Evolutionary conservation across 2,329 filamentous ascomycete genomes (phyloP).

Genomic region (Claviceps monticola): DNA sequence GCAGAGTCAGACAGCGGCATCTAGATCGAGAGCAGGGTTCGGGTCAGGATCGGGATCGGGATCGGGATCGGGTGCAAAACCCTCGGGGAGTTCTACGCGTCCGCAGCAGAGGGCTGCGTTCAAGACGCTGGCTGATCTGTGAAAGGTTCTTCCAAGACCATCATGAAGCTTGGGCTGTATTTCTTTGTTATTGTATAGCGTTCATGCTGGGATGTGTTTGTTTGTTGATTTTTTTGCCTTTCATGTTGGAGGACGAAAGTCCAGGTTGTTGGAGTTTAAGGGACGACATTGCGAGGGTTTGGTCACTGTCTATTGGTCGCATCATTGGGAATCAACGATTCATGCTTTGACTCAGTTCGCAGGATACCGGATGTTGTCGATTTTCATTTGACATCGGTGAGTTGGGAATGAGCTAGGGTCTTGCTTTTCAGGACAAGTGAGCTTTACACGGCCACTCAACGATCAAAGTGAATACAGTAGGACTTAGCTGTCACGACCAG

Average conservation of each 20-base stretch:
- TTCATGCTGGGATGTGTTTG: background rate
- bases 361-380: too few relatives aligned
- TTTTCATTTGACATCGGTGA: too few relatives aligned
- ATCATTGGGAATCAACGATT: background rate
- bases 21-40: constrained; percentile 3
- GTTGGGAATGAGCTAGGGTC: too few relatives aligned
- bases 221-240: background rate
- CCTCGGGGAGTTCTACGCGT: constrained; percentile 13
- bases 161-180: background rate
- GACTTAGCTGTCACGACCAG: accelerated
- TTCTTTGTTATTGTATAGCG: background rate
- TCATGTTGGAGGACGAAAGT: background rate
- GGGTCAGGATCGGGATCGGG: background rate
- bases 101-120: constrained; percentile 23
- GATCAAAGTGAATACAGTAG: too few relatives aligned
- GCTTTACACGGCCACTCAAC: too few relatives aligned
- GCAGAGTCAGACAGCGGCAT: constrained; percentile 1
- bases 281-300: background rate
- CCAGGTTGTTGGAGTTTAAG: background rate
- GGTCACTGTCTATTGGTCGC: background rate
- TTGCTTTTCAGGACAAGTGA: too few relatives aligned
- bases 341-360: background rate
- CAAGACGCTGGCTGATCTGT: constrained; percentile 41
- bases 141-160: background rate
- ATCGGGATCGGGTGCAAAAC: constrained; percentile 1